These are phyloP conservation scores for Exophiala viscosa DNA, from an alignment of 2,329 filamentous ascomycete species.

Conservation along the genomic window DNA sequence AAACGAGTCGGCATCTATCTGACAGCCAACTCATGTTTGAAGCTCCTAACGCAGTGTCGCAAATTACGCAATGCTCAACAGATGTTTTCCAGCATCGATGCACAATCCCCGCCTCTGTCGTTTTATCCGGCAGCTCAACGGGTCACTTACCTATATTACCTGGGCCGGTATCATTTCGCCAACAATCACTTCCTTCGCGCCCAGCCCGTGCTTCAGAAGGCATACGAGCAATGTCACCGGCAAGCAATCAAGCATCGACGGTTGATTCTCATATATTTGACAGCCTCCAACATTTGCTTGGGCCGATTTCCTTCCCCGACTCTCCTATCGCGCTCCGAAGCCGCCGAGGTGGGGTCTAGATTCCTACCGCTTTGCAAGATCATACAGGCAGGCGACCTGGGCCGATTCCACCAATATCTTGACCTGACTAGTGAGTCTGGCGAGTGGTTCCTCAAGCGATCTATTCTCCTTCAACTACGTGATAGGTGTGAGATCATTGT, in stretches of 20 bases:
- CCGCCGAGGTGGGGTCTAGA: slow-evolving; percentile 58
- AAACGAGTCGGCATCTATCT: slow-evolving; percentile 86
- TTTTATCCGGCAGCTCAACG: slow-evolving; percentile 82
- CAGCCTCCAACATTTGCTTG: slow-evolving; percentile 76
- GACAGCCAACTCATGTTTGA: slow-evolving; percentile 85
- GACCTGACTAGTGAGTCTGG: slow-evolving; percentile 43
- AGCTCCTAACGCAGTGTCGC: slow-evolving; percentile 80
- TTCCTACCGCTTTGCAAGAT: slow-evolving; percentile 72
- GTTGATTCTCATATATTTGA: slow-evolving; percentile 77
- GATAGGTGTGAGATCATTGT: slow-evolving; percentile 76
- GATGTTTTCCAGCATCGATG: slow-evolving; percentile 83
- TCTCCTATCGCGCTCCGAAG: slow-evolving; percentile 69
- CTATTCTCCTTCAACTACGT: slow-evolving; percentile 70
- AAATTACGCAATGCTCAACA: slow-evolving; percentile 81
- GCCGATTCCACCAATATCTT: slow-evolving; percentile 67
- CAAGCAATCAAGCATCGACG: slow-evolving; percentile 63
- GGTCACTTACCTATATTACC: slow-evolving; percentile 90
- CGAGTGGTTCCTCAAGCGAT: slow-evolving; percentile 70
- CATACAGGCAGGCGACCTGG: slow-evolving; percentile 70
- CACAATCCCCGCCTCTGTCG: slow-evolving; percentile 73
- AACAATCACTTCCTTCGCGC: slow-evolving; percentile 80
- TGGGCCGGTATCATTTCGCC: slow-evolving; percentile 83
- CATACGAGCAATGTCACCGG: slow-evolving; percentile 72
- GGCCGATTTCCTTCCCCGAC: slow-evolving; percentile 71
- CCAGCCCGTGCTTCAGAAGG: slow-evolving; percentile 68